Base-by-base conservation (phyloP, 2,329 filamentous ascomycete species). In the Cryphonectria naterciae region DNA sequence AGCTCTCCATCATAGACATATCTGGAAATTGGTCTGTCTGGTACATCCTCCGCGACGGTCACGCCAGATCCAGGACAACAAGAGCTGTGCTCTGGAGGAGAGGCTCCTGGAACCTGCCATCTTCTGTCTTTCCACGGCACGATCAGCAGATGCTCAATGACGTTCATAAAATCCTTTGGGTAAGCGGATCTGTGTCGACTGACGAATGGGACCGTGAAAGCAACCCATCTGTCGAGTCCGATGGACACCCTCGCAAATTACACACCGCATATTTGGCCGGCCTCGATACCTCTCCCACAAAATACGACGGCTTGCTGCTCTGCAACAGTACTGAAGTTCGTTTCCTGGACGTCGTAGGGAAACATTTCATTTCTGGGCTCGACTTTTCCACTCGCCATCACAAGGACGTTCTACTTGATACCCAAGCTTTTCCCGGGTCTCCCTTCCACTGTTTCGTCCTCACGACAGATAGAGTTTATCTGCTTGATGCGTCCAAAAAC, bases 11-110 rank as follows among this genome's bases (percentile, higher is more conserved):
- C 37, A 83, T 94, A 25, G 91, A 94, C 75, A 83, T 88, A 67
- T 81, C 81, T 46, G 92, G 91, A 1, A 83, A 82, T 70, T 95
- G 92, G 92, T 89, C 83, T 60, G 79, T 93, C 4, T 93, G 91
- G 89, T 85, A 92, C 72, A 80, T 92, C 35, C 74, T 75, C 17
- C 82, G 81, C 68, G 82, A 70, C 43, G 76, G 73, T 76, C 78
- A 79, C 25, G 76, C 78, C 15, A 77, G 79, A 32, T 78, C 80
- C 28, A 81, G 77, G 41, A 79, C 75, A 11, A 74, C 80, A 43
- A 81, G 75, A 15, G 77, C 80, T 25, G 77, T 77, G 10, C 76
- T 81, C 46, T 68, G 56, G 43, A 67, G 17, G 32, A 71, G 43
- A 46, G 71, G 71, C 37, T 22, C 15, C 4, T 72, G 46, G 25